phyloP scores from a whole-genome alignment of 140 eudicot species.

The Erigeron philadelphicus region DNA sequence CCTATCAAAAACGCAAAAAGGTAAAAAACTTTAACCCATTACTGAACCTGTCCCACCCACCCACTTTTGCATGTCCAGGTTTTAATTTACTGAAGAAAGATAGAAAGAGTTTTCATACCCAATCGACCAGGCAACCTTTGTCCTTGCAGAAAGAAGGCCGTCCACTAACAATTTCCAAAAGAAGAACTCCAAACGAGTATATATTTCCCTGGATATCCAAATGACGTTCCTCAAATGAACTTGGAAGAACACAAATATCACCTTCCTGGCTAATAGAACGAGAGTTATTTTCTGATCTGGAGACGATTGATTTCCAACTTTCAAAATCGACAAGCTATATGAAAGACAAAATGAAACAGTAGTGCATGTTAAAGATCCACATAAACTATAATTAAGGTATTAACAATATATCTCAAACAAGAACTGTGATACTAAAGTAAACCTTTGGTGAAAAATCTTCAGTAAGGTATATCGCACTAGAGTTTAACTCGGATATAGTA shows the following conservation, averaged over 20 bases:
- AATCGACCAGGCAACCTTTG: constrained; percentile 73
- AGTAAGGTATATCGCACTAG: constrained; percentile 78
- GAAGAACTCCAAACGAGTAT: constrained; percentile 78
- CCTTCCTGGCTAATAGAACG: constrained; percentile 62
- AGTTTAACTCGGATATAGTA: constrained; percentile 78
- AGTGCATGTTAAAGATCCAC: background rate
- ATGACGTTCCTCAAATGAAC: constrained; percentile 56
- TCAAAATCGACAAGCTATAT: constrained; percentile 93
- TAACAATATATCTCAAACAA: background rate
- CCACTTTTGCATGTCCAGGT: background rate
- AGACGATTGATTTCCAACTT: constrained; percentile 76
- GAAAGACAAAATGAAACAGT: background rate
- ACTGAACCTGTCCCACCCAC: background rate
- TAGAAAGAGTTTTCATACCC: constrained; percentile 47
- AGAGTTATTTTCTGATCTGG: constrained; percentile 78
- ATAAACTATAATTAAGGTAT: background rate
- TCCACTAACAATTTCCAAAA: constrained; percentile 82
- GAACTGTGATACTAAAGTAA: background rate
- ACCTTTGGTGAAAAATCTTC: constrained; percentile 98
- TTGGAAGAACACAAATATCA: constrained; percentile 70
- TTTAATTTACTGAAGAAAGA: background rate
- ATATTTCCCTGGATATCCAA: constrained; percentile 74
- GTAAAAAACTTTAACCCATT: background rate
- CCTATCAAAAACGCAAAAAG: background rate
- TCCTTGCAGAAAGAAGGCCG: constrained; percentile 74